Evolutionary conservation across 371 early-diverging fungal genomes (phyloP).

Genomic region (Mucor irregularis): DNA sequence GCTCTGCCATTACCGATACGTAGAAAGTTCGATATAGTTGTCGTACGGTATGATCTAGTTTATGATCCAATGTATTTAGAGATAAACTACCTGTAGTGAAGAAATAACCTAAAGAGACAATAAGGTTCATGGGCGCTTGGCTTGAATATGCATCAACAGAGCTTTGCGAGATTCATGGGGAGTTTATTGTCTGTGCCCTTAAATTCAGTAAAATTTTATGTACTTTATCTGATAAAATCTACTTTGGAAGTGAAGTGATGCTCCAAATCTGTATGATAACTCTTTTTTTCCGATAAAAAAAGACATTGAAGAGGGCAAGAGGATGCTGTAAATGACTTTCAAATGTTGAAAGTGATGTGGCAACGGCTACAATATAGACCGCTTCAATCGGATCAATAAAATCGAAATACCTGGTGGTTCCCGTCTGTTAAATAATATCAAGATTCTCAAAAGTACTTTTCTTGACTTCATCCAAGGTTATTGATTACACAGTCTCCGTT

Average conservation of each 20-base stretch:
- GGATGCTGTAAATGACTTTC: constrained; percentile 7
- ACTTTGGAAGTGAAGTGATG: background rate
- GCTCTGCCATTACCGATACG: too few species aligned
- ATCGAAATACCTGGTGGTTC: background rate
- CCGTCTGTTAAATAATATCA: background rate
- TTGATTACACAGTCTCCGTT: background rate
- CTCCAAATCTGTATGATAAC: background rate
- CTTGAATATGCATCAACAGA: background rate
- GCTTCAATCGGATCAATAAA: constrained; percentile 1
- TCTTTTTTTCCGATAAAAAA: background rate
- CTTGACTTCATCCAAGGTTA: background rate
- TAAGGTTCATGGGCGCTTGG: background rate
- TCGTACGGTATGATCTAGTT: constrained; percentile 12
- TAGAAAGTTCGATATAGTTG: too few species aligned
- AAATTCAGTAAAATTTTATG: background rate
- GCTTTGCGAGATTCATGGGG: background rate
- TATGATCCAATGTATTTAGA: constrained; percentile 8
- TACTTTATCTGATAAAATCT: background rate
- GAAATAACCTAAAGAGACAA: constrained; percentile 5
- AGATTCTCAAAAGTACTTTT: background rate
- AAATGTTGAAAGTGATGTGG: background rate
- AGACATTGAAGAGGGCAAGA: constrained; percentile 5
- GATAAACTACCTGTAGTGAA: constrained; percentile 9
- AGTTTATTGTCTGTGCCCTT: constrained; percentile 1
- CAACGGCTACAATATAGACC: background rate